phyloP scores from a whole-genome alignment of 805 yeast species.

The Wickerhamiella alocasiicola region DNA sequence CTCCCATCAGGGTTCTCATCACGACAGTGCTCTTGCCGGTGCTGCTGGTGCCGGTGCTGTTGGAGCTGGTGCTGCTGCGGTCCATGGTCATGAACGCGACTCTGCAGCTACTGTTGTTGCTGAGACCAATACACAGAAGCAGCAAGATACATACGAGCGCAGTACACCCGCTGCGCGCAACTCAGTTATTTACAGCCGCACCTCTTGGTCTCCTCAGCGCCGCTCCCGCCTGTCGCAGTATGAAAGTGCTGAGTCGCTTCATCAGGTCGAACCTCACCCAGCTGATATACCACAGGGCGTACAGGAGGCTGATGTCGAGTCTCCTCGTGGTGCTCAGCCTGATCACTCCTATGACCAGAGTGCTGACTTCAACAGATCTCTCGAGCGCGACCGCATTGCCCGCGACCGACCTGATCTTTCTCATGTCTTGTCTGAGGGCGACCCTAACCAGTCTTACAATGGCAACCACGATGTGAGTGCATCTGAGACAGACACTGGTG shows the following conservation, averaged over 20 bases:
- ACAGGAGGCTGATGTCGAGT: conserved; percentile 1
- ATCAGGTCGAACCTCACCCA: background rate
- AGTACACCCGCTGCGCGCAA: conserved; percentile 22
- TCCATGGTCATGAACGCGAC: background rate
- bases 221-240: conserved; percentile 4
- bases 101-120: background rate
- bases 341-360: conserved; percentile 1
- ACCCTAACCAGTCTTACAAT: no score
- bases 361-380: conserved; percentile 2
- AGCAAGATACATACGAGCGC: conserved; percentile 18
- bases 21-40: no score
- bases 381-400: conserved; percentile 1
- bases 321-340: background rate
- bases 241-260: conserved; percentile 2
- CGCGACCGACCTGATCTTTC: conserved; percentile 3
- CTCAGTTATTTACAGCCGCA: conserved; percentile 21
- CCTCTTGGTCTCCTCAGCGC: conserved; percentile 12
- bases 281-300: conserved; percentile 3
- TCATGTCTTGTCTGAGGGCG: background rate
- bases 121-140: conserved; percentile 1
- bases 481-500: no score
- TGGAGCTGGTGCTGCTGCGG: no score
- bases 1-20: background rate
- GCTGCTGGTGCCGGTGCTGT: background rate
- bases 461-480: no score